Conservation (phyloP, 345 rosid species). For the Triadica sebifera region DNA sequence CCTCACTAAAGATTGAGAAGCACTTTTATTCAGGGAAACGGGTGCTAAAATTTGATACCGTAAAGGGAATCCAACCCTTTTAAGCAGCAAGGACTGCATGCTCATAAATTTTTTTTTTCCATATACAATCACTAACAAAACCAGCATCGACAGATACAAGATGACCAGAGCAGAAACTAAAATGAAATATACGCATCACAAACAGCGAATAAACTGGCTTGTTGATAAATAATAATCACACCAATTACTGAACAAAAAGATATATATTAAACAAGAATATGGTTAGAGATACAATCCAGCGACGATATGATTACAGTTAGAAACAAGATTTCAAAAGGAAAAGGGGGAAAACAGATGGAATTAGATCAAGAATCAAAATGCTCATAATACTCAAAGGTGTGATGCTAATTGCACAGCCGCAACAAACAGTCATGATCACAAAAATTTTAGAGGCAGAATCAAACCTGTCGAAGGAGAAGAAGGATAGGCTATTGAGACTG, state of each 20-base stretch:
- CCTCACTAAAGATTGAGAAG: constrained; percentile 13
- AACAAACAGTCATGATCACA: neutral
- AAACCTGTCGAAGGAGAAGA: constrained; percentile 45
- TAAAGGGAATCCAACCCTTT: constrained; percentile 32
- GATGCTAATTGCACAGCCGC: neutral
- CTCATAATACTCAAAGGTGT: neutral
- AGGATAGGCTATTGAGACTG: constrained; percentile 24
- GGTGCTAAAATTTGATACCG: constrained; percentile 29
- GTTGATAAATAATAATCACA: neutral
- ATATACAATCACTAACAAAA: neutral
- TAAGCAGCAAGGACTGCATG: constrained; percentile 29
- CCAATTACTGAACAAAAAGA: neutral
- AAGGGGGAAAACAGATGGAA: neutral
- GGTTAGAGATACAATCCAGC: neutral
- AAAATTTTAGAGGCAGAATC: neutral
- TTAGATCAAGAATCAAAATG: neutral
- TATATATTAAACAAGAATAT: neutral
- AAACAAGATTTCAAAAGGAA: neutral
- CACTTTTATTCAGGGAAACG: constrained; percentile 32
- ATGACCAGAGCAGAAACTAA: neutral
- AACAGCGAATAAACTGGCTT: neutral
- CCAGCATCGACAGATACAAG: neutral
- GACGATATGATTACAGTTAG: neutral
- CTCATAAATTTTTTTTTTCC: neutral
- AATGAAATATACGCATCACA: neutral